phyloP scores from a whole-genome alignment of 805 yeast species.

The Ogataea populi-albae region DNA sequence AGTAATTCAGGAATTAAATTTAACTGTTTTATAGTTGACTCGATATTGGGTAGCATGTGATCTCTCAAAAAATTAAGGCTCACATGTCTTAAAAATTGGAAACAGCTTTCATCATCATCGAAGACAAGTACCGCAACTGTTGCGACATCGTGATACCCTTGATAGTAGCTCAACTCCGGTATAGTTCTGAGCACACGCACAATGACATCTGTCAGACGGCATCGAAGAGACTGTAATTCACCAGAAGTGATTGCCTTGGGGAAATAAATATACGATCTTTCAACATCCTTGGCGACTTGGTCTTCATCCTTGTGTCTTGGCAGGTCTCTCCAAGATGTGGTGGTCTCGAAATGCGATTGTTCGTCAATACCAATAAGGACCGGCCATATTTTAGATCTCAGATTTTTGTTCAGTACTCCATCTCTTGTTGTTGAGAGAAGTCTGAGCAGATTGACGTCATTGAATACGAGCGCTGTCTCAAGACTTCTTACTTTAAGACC shows the following conservation, averaged over 20 bases:
- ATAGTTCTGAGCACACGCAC: constrained; percentile 54
- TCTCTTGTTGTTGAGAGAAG: constrained; percentile 42
- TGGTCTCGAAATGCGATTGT: constrained; percentile 1
- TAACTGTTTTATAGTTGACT: constrained; percentile 64
- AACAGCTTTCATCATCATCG: constrained; percentile 34
- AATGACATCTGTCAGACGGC: constrained; percentile 43
- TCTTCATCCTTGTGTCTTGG: constrained; percentile 65
- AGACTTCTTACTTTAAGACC: constrained; percentile 38
- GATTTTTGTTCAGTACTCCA: constrained; percentile 43
- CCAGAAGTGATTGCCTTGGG: constrained; percentile 25
- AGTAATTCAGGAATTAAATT: constrained; percentile 63
- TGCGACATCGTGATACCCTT: constrained; percentile 90
- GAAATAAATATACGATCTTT: constrained; percentile 58
- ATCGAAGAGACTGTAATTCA: constrained; percentile 34
- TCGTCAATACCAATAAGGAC: constrained; percentile 37
- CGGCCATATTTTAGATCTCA: constrained; percentile 53
- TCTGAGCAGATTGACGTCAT: constrained; percentile 29
- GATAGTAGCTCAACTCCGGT: constrained; percentile 74
- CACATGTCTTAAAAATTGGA: constrained; percentile 49
- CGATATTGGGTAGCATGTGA: constrained; percentile 73
- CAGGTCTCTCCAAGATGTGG: constrained; percentile 24
- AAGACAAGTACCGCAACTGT: constrained; percentile 60
- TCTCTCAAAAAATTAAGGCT: constrained; percentile 71
- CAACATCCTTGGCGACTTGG: constrained; percentile 77
- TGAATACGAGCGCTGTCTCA: constrained; percentile 34